Evolutionary conservation across 768 basidiomycete species (phyloP), one percentile per base, ranked within the genome.

Genomic region (Tricholoma bakamatsutake): DNA sequence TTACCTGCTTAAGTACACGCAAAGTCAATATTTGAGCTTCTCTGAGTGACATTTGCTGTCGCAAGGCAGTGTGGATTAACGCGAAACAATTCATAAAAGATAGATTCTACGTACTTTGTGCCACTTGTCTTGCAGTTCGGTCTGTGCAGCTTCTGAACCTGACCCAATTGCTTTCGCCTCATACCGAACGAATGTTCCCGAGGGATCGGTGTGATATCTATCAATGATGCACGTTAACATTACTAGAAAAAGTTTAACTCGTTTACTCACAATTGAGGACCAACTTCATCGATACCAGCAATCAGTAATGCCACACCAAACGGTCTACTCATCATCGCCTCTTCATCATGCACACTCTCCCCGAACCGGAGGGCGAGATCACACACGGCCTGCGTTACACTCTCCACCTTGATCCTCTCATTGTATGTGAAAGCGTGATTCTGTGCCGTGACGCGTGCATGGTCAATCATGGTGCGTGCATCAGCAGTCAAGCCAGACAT

Each of bases 401-500:
- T 97, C 78, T 98, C 97, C 54, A 99, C 94, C 67, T 92, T 93
- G 76, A 98, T 98, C 62, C 70, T 77, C 73, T 99, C 97, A 76
- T 98, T 93, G 70, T 97, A 98, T 15, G 92, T 96, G 76, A 98
- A 99, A 2, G 85, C 71, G 72, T 99, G 97, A 71, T 93, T 94
- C 71, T 96, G 92, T 12, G 91, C 83, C 5, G 97, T 98, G 56
- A 99, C 95, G 57, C 97, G 83, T 27, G 97, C 97, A 68, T 99
- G 97, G 81, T 99, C 97, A 71, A 99, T 92, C 91, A 99, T 99
- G 48, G 97, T 99, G 59, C 97, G 85, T 45, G 97, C 96, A 73
- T 99, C 97, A 54, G 97, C 96, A 54, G 93, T 97, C 59, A 99
- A 81, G 31, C 90, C 90, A 46, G 93, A 95, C 95, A 98, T 98